phyloP scores from a whole-genome alignment of 768 basidiomycete species.

The Phaeolepiota aurea region DNA sequence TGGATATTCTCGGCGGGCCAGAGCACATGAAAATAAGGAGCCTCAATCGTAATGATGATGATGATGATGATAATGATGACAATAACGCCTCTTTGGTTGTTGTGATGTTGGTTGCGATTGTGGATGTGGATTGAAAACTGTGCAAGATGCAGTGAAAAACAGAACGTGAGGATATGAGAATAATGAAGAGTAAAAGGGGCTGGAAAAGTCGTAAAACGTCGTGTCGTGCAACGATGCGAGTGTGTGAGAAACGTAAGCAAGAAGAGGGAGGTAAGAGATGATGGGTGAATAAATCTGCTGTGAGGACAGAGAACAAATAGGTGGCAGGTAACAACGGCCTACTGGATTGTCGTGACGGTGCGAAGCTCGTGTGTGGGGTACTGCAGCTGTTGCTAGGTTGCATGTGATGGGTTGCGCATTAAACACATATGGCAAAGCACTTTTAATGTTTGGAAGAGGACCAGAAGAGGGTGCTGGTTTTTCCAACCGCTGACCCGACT shows the following conservation, averaged over 20 bases:
- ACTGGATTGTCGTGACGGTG: slow-evolving; percentile 1
- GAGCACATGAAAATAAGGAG: too few relatives aligned
- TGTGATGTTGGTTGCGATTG: too few relatives aligned
- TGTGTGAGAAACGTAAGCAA: slow-evolving; percentile 7
- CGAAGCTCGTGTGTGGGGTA: slow-evolving; percentile 8
- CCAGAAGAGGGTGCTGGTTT: slow-evolving; percentile 3
- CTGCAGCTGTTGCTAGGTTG: slow-evolving; percentile 5
- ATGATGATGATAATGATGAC: too few relatives aligned
- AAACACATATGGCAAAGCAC: slow-evolving; percentile 6
- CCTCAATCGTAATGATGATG: too few relatives aligned
- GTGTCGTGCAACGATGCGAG: slow-evolving; percentile 31
- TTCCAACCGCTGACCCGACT: slow-evolving; percentile 9
- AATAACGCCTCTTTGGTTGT: too few relatives aligned
- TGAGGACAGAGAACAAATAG: slow-evolving; percentile 10
- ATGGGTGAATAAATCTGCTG: slow-evolving; percentile 9
- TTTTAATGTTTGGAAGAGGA: slow-evolving; percentile 4
- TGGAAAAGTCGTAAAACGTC: slow-evolving; percentile 9
- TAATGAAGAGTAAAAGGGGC: slow-evolving; percentile 2
- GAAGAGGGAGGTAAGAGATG: slow-evolving; percentile 1
- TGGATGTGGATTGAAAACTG: too few relatives aligned
- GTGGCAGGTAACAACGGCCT: slow-evolving; percentile 8
- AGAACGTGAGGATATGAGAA: background rate
- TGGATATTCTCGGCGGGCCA: too few relatives aligned
- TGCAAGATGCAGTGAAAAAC: too few relatives aligned
- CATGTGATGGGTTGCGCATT: slow-evolving; percentile 10